Evolutionary conservation across 1,139 yeast genomes (phyloP).

Genomic region (Saccharomyces uvarum): DNA sequence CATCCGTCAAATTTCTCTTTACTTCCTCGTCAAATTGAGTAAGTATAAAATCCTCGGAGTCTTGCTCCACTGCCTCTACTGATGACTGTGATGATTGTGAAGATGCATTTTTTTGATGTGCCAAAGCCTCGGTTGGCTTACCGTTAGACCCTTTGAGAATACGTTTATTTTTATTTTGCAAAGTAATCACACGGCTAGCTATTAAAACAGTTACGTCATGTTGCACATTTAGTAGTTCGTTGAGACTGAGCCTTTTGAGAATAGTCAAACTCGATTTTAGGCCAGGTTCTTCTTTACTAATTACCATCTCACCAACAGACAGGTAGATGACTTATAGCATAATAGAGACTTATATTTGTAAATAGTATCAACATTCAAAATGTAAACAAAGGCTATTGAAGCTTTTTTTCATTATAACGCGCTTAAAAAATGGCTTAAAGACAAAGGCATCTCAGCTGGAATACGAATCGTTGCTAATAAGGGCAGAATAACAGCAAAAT

Average conservation of each 20-base stretch:
- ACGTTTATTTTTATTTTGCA: constrained; percentile 1
- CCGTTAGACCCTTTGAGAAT: not conserved
- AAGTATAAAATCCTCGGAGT: constrained; percentile 20
- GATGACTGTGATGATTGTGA: not conserved
- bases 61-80: constrained; percentile 7
- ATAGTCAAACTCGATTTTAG: constrained; percentile 9
- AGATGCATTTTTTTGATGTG: not conserved
- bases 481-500: not conserved
- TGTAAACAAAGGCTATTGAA: not conserved
- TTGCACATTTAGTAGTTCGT: constrained; percentile 18
- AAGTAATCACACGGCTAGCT: constrained; percentile 8
- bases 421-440: not conserved
- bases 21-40: constrained; percentile 17
- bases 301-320: not conserved
- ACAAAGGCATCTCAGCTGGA: not conserved
- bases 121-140: not conserved
- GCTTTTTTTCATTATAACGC: not conserved
- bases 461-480: not conserved
- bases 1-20: not conserved
- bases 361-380: not conserved
- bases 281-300: not conserved
- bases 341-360: not conserved
- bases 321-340: not conserved
- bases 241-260: constrained; percentile 13
- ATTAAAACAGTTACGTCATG: constrained; percentile 16